These are phyloP conservation scores for Claviceps pusilla DNA, from an alignment of 2,329 filamentous ascomycete species.

Conservation along the genomic window DNA sequence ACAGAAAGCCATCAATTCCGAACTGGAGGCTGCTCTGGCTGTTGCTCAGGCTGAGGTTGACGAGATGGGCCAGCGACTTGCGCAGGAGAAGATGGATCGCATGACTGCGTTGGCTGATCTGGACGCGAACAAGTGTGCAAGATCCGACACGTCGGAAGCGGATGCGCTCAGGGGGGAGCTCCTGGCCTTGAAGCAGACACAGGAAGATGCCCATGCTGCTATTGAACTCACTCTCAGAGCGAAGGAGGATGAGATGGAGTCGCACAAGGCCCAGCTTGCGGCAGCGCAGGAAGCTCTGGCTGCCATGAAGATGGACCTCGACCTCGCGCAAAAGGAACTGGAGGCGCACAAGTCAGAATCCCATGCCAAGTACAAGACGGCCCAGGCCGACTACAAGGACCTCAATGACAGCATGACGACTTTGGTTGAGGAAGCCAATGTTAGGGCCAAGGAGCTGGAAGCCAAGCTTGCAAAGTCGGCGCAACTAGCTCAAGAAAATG, in stretches of 20 bases:
- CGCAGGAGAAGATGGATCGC: slow-evolving; percentile 44
- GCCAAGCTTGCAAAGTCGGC: slow-evolving; percentile 32
- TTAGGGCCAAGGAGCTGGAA: slow-evolving; percentile 36
- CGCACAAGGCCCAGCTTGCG: slow-evolving; percentile 18
- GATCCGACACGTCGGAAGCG: slow-evolving; percentile 38
- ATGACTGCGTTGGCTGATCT: slow-evolving; percentile 45
- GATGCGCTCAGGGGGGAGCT: slow-evolving; percentile 39
- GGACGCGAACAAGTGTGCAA: slow-evolving; percentile 41
- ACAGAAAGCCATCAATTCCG: slow-evolving; percentile 21
- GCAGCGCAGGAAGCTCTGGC: slow-evolving; percentile 20
- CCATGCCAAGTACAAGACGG: slow-evolving; percentile 38
- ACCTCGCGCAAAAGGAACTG: slow-evolving; percentile 36
- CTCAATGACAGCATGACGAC: slow-evolving; percentile 48
- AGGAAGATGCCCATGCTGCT: slow-evolving; percentile 27
- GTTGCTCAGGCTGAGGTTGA: slow-evolving; percentile 33
- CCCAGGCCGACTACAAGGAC: slow-evolving; percentile 44
- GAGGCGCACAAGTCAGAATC: slow-evolving; percentile 36
- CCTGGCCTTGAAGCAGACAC: slow-evolving; percentile 29
- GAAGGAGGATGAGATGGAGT: slow-evolving; percentile 22
- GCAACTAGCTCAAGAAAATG: slow-evolving; percentile 31
- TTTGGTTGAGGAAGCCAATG: slow-evolving; percentile 43
- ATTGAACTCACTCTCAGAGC: slow-evolving; percentile 19
- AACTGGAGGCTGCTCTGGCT: slow-evolving; percentile 23
- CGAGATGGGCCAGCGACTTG: slow-evolving; percentile 37
- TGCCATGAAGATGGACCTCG: slow-evolving; percentile 26